Conservation (phyloP, 768 basidiomycete genomes). For the Macrolepiota fuliginosa region DNA sequence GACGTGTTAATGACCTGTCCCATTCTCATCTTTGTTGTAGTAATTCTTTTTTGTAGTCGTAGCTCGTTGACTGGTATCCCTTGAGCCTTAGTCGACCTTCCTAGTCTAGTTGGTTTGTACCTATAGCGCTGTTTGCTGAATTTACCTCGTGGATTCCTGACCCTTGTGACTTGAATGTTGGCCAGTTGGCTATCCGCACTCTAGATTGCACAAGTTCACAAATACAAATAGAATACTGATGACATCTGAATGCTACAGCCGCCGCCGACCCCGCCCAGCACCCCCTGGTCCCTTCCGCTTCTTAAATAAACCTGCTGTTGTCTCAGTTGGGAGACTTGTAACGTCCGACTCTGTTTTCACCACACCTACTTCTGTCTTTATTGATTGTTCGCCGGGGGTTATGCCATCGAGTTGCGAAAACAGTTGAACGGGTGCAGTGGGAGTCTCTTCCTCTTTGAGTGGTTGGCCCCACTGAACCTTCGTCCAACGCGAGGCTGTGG, state of each 20-base stretch:
- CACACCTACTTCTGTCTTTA: slow-evolving; percentile 9
- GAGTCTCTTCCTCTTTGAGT: slow-evolving; percentile 13
- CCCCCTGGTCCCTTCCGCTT: slow-evolving; percentile 29
- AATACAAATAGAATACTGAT: background rate
- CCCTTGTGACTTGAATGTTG: too few relatives aligned
- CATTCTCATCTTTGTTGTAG: background rate
- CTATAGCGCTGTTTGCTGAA: background rate
- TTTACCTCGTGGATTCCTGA: background rate
- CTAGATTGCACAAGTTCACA: background rate
- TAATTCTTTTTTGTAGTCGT: slow-evolving; percentile 2
- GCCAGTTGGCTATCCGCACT: too few relatives aligned
- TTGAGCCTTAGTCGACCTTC: background rate
- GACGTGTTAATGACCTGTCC: background rate
- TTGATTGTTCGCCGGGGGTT: background rate
- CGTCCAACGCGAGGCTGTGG: slow-evolving; percentile 27
- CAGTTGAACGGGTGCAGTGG: background rate
- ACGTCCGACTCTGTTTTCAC: slow-evolving; percentile 13
- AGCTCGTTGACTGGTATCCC: background rate
- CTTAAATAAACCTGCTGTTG: slow-evolving; percentile 26
- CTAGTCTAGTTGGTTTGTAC: background rate
- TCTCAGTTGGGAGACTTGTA: slow-evolving; percentile 7
- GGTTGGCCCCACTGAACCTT: slow-evolving; percentile 30
- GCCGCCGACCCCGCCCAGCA: slow-evolving; percentile 27
- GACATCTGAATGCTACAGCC: slow-evolving; percentile 12
- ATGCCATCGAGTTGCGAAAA: background rate